phyloP scores from a whole-genome alignment of 2,329 filamentous ascomycete genomes.

The Phyllosticta paracitricarpa region DNA sequence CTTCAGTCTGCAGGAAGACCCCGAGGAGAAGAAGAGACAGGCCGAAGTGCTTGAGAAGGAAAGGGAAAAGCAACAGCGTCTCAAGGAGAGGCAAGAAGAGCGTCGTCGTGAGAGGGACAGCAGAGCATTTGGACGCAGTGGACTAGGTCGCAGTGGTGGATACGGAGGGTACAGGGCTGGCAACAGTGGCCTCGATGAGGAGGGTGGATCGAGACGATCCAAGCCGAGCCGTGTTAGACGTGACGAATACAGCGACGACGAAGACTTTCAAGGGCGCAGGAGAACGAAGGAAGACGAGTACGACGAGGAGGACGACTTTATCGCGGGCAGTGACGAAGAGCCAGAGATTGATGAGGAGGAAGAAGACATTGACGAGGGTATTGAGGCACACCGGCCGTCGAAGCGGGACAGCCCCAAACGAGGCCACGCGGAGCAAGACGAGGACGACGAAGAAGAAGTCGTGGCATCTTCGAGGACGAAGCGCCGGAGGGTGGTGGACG shows the following conservation, averaged over 20 bases:
- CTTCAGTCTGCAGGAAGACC: conserved; percentile 61
- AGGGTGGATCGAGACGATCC: conserved; percentile 25
- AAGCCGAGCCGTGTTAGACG: conserved; percentile 29
- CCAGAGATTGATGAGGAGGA: conserved; percentile 50
- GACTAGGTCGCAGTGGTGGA: conserved; percentile 40
- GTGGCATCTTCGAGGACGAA: conserved; percentile 24
- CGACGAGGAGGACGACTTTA: conserved; percentile 69
- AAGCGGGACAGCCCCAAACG: conserved; percentile 30
- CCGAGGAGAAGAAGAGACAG: conserved; percentile 62
- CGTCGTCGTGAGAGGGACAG: conserved; percentile 54
- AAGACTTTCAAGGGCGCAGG: conserved; percentile 61
- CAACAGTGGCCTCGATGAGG: conserved; percentile 62
- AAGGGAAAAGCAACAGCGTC: conserved; percentile 46
- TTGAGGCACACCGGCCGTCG: conserved; percentile 29
- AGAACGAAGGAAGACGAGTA: conserved; percentile 61
- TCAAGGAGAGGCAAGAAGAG: conserved; percentile 21
- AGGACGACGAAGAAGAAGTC: conserved; percentile 29
- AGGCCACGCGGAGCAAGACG: conserved; percentile 20
- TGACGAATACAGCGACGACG: conserved; percentile 57
- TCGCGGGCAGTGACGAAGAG: conserved; percentile 67
- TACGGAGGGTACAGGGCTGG: conserved; percentile 41
- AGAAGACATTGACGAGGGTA: conserved; percentile 33
- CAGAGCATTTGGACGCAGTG: conserved; percentile 35
- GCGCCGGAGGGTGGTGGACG: conserved; percentile 35
- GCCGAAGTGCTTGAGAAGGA: conserved; percentile 69